These are phyloP conservation scores for Lodderomyces metapsilosis DNA, from an alignment of 1,139 yeast species.

Conservation along the genomic window DNA sequence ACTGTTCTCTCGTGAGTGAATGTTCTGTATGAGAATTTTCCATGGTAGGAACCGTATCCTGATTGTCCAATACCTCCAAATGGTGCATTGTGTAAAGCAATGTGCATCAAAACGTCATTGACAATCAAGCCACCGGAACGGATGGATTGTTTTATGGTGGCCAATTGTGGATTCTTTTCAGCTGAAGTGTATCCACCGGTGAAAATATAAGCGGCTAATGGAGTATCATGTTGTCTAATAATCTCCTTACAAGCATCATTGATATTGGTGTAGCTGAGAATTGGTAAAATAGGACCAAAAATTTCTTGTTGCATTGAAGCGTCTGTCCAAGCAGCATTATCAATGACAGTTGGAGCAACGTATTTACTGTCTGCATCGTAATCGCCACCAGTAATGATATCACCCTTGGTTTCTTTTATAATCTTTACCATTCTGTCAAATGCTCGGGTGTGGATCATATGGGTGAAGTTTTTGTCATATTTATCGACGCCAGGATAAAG, in stretches of 20 bases:
- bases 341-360: conserved; percentile 73
- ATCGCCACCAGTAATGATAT: conserved; percentile 56
- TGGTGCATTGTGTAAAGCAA: conserved; percentile 65
- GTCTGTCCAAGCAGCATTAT: conserved; percentile 62
- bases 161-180: conserved; percentile 44
- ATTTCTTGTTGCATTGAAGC: conserved; percentile 71
- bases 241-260: conserved; percentile 41
- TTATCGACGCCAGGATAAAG: conserved; percentile 30
- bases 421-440: conserved; percentile 48
- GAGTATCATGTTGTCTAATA: conserved; percentile 59
- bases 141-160: conserved; percentile 48
- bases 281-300: conserved; percentile 85
- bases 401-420: conserved; percentile 56
- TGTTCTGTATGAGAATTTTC: conserved; percentile 63
- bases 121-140: conserved; percentile 74
- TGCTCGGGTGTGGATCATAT: conserved; percentile 61
- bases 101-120: conserved; percentile 75
- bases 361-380: conserved; percentile 44
- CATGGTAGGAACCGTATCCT: conserved; percentile 82
- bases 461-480: conserved; percentile 50
- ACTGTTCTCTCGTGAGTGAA: conserved; percentile 77
- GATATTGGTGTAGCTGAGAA: conserved; percentile 54
- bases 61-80: conserved; percentile 90
- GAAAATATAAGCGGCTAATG: conserved; percentile 78
- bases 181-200: conserved; percentile 42